Evolutionary conservation across 1,284 basidiomycete species (phyloP).

Genomic region (Coniophora puteana): DNA sequence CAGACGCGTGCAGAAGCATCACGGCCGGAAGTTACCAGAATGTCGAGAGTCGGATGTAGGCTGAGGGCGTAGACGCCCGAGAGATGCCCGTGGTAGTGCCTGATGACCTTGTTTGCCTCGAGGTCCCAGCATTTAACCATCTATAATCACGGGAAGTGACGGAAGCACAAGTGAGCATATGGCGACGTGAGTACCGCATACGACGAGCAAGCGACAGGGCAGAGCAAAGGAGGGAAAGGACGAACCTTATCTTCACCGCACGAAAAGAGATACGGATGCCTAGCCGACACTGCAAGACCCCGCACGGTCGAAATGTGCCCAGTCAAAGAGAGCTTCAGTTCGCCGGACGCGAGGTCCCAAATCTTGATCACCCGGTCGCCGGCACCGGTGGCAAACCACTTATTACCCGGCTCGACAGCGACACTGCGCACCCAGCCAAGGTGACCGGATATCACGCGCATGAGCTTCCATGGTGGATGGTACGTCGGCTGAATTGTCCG

Average conservation of each 20-base stretch:
- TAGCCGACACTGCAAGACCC: slow-evolving; percentile 86
- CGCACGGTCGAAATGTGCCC: slow-evolving; percentile 98
- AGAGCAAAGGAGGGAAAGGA: slow-evolving; percentile 1
- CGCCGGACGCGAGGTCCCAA: slow-evolving; percentile 97
- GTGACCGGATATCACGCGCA: slow-evolving; percentile 96
- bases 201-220: too few relatives aligned
- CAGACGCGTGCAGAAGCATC: slow-evolving; percentile 96
- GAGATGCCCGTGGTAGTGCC: slow-evolving; percentile 97
- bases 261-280: slow-evolving; percentile 97
- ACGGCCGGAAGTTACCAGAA: slow-evolving; percentile 92
- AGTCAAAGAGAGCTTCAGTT: slow-evolving; percentile 92
- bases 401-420: slow-evolving; percentile 95
- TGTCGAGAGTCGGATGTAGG: slow-evolving; percentile 93
- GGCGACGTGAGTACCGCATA: too few relatives aligned
- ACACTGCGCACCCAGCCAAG: slow-evolving; percentile 97
- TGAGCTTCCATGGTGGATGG: slow-evolving; percentile 95
- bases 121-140: slow-evolving; percentile 99
- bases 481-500: slow-evolving; percentile 92
- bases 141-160: slow-evolving; percentile 33
- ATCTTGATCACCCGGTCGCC: slow-evolving; percentile 99
- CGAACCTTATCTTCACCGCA: slow-evolving; percentile 95
- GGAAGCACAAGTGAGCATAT: too few relatives aligned
- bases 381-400: slow-evolving; percentile 98
- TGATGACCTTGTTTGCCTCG: slow-evolving; percentile 97
- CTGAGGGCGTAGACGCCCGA: slow-evolving; percentile 92